Conservation (phyloP, 345 rosid species). For the Hirschfeldia incana region DNA sequence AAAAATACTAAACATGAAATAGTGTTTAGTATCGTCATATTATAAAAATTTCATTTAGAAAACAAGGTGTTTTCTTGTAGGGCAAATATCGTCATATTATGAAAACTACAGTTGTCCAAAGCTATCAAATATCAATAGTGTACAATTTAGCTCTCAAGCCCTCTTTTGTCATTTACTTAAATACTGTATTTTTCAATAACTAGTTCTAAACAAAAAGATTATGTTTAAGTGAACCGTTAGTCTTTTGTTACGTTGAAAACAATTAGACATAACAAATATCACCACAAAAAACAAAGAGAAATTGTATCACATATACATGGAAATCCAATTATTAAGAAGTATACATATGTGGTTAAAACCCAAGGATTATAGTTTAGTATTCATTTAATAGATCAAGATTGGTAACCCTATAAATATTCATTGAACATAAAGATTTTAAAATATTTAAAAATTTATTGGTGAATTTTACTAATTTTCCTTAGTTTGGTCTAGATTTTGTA, state of each 20-base stretch:
- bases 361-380: not conserved
- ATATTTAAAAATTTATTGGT: not conserved
- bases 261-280: not conserved
- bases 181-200: not conserved
- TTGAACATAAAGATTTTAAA: not conserved
- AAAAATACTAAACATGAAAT: too few species aligned
- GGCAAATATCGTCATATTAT: not conserved
- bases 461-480: constrained; percentile 4
- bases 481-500: not conserved
- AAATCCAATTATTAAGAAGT: not conserved
- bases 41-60: too few species aligned
- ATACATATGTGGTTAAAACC: not conserved
- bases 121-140: not conserved
- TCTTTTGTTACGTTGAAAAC: not conserved
- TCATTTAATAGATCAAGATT: not conserved
- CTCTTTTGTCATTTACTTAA: not conserved
- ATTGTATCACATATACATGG: not conserved
- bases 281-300: not conserved
- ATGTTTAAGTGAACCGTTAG: not conserved
- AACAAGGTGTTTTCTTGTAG: too few species aligned
- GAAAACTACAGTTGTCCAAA: not conserved
- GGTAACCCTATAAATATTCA: not conserved
- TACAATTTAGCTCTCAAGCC: not conserved
- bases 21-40: too few species aligned
- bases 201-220: not conserved